Base-by-base conservation (phyloP, 78 protist genomes). In the Chrysochromulina tobinii region DNA sequence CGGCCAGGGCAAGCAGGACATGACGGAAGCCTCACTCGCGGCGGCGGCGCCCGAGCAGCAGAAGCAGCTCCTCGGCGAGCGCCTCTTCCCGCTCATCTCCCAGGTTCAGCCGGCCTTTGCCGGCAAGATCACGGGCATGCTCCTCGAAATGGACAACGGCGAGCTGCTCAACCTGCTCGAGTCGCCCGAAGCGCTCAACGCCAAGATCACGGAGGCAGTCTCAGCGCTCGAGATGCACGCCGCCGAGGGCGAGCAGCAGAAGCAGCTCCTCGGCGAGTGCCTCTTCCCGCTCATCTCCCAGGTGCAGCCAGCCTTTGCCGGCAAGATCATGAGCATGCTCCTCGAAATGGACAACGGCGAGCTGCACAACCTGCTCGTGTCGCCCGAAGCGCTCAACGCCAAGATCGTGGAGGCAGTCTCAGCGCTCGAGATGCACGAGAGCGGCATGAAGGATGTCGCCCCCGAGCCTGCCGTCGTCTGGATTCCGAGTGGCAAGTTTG, bases 101-200 rank as follows among this genome's bases (percentile, higher is more conserved):
- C 66, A 2, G 27, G 5, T 2, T 23, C 89, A 97, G 84, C 92
- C 92, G 8, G 83, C 66, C 38, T 81, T 79, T 3, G 97, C 98
- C 58, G 96, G 96, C 81, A 97, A 97, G 94, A 96, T 97, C 92
- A 97, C 98, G 1, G 98, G 98, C 89, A 97, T 97, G 98, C 93
- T 97, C 2, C 89, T 97, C 23, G 98, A 96, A 92, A 93, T 97
- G 97, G 98, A 97, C 91, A 92, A 89, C 88, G 2, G 92, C 25
- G 98, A 97, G 90, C 91, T 97, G 38, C 91, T 97, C 64, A 84
- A 93, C 83, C 92, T 97, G 57, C 88, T 97, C 87, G 96, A 96
- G 88, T 15, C 66, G 64, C 94, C 73, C 38, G 91, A 87, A 9
- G 89, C 91, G 61, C 95, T 97, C 61, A 23, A 0, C 55, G 59